These are phyloP conservation scores for Warburgia ugandensis DNA, from an alignment of 164 flowering plant species.

Conservation along the genomic window DNA sequence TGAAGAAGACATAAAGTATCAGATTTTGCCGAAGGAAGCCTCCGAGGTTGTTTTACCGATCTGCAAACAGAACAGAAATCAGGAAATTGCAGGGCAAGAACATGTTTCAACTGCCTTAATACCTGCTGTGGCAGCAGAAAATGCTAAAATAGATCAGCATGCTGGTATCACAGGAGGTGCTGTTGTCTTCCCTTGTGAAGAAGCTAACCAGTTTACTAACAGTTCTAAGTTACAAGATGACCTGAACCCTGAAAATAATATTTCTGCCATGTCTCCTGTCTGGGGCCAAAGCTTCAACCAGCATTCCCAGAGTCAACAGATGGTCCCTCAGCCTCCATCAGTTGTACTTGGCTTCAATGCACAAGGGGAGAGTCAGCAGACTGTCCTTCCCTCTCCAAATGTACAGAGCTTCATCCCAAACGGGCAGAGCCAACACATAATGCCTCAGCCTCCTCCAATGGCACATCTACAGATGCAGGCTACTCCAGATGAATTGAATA, in stretches of 20 bases:
- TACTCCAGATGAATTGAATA: slow-evolving; percentile 12
- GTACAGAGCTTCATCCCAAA: slow-evolving; percentile 12
- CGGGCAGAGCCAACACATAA: slow-evolving; percentile 8
- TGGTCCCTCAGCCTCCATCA: slow-evolving; percentile 4
- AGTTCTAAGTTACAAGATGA: too few species aligned
- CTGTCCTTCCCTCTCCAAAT: slow-evolving; percentile 6
- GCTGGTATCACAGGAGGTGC: slow-evolving; percentile 3
- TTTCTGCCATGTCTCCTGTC: slow-evolving; percentile 2
- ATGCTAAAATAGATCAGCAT: slow-evolving; percentile 12
- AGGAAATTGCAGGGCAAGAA: slow-evolving; percentile 14
- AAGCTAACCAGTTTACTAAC: neutral
- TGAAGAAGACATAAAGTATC: slow-evolving; percentile 4
- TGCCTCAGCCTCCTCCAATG: slow-evolving; percentile 10
- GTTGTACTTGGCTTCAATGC: slow-evolving; percentile 7
- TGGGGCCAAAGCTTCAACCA: slow-evolving; percentile 10
- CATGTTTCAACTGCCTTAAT: neutral
- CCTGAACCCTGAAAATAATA: neutral
- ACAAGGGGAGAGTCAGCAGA: slow-evolving; percentile 7
- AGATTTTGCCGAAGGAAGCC: neutral
- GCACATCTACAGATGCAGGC: slow-evolving; percentile 13
- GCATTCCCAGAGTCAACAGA: neutral
- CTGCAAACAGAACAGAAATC: neutral
- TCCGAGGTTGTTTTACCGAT: slow-evolving; percentile 9
- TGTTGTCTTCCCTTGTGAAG: slow-evolving; percentile 4
- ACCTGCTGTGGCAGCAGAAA: slow-evolving; percentile 12